Evolutionary conservation across 805 yeast species (phyloP), one percentile per base, ranked within the genome.

Genomic region (Pichia scutulata): DNA sequence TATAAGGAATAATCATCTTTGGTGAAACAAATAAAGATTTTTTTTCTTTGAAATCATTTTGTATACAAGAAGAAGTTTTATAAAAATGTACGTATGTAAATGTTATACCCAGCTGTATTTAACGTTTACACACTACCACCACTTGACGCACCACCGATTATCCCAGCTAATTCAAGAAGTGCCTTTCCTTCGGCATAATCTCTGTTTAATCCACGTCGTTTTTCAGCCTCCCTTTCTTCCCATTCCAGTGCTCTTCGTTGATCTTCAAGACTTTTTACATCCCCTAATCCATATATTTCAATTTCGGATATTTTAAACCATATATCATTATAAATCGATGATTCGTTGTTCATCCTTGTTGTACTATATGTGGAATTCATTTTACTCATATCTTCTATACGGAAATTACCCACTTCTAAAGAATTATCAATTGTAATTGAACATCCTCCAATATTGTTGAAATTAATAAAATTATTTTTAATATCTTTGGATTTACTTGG

Each of bases 201-300:
- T 30, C 82, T 56, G 60, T 89, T 88, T 2, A 89, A 77, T 26
- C 78, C 73, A 58, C 84, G 85, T 47, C 97, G 72, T 37, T 89
- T 82, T 57, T 81, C 77, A 0, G 95, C 95, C 62, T 89, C 96
- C 45, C 80, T 72, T 60, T 84, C 85, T 62, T 92, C 97, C 97
- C 97, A 89, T 58, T 84, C 89, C 93, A 96, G 86, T 52, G 77
- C 77, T 58, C 77, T 79, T 43, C 75, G 71, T 66, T 90, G 97
- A 54, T 84, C 90, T 28, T 77, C 83, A 44, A 89, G 68, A 56
- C 88, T 95, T 52, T 82, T 79, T 10, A 77, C 80, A 8, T 87
- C 80, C 1, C 97, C 98, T 51, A 89, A 77, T 0, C 98, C 98
- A 90, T 93, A 86, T 0, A 89, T 95, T 62, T 90, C 97, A 24